Evolutionary conservation across 495 filamentous ascomycete genomes (phyloP).

Genomic region (Neurospora terricola): DNA sequence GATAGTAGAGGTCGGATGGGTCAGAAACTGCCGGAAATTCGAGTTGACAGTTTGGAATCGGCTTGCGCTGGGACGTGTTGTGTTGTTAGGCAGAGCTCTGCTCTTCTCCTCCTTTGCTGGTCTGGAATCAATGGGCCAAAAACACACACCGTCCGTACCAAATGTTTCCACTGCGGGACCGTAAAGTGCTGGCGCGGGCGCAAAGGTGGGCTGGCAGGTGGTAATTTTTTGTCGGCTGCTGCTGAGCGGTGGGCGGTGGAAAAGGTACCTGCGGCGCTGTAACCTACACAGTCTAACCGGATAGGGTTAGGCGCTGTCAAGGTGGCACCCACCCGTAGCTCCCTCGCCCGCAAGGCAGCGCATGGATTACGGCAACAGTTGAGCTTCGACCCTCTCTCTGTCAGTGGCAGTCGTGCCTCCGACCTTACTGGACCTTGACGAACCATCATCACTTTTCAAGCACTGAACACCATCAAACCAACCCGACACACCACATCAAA

Average conservation of each 20-base stretch:
- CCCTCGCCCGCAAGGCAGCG: slow-evolving; percentile 18
- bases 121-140: slow-evolving; percentile 1
- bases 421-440: slow-evolving; percentile 12
- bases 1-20: slow-evolving; percentile 7
- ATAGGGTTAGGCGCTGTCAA: background rate
- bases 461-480: slow-evolving; percentile 5
- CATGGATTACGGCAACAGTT: slow-evolving; percentile 30
- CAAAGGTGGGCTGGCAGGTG: slow-evolving; percentile 17
- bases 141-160: background rate
- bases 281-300: background rate
- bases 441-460: slow-evolving; percentile 7
- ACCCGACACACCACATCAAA: slow-evolving; percentile 3
- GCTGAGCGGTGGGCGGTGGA: background rate
- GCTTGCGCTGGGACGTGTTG: background rate
- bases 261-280: background rate
- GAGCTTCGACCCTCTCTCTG: slow-evolving; percentile 10
- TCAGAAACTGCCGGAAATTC: slow-evolving; percentile 1
- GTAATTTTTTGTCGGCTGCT: slow-evolving; percentile 23
- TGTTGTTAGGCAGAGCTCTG: slow-evolving; percentile 14
- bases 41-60: slow-evolving; percentile 4
- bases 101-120: slow-evolving; percentile 6
- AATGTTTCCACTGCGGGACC: background rate
- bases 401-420: background rate
- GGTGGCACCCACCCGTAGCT: background rate
- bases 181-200: background rate